phyloP scores from a whole-genome alignment of 2,329 filamentous ascomycete genomes.

The Monosporascus sp. region DNA sequence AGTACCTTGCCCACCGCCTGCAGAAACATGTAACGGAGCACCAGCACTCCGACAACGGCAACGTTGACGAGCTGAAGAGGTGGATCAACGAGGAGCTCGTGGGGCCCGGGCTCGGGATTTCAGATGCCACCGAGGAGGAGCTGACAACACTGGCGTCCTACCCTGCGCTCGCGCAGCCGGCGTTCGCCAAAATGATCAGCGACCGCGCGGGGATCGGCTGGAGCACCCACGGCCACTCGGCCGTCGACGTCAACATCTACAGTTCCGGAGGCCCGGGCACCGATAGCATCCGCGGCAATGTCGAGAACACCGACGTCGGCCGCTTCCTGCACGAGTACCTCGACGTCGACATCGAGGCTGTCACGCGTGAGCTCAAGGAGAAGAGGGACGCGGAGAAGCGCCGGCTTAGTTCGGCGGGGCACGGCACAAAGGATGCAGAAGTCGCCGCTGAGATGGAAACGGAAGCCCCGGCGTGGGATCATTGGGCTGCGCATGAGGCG shows the following conservation, averaged over 20 bases:
- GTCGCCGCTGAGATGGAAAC: background rate
- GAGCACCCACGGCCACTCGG: constrained; percentile 90
- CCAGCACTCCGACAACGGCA: constrained; percentile 1
- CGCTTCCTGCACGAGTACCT: constrained; percentile 76
- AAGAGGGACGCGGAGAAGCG: constrained; percentile 34
- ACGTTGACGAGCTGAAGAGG: constrained; percentile 40
- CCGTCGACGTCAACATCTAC: constrained; percentile 96
- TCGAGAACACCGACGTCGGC: constrained; percentile 92
- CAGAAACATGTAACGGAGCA: constrained; percentile 47
- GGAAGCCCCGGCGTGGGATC: constrained; percentile 9
- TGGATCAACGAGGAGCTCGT: constrained; percentile 69
- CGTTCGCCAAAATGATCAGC: constrained; percentile 82
- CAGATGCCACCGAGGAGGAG: constrained; percentile 67
- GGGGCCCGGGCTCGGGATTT: constrained; percentile 66
- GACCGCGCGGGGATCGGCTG: constrained; percentile 85
- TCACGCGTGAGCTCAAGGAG: constrained; percentile 69
- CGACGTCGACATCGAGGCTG: constrained; percentile 67
- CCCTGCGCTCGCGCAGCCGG: constrained; percentile 46
- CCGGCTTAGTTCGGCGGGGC: constrained; percentile 4
- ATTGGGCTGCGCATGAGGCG: constrained; percentile 22
- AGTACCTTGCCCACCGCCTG: constrained; percentile 63
- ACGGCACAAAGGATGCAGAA: constrained; percentile 1
- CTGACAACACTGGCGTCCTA: constrained; percentile 58
- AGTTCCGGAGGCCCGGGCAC: constrained; percentile 64
- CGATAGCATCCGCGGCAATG: constrained; percentile 69